Base-by-base conservation (phyloP, 139 green algal species). In the Chlorella sp. region DNA sequence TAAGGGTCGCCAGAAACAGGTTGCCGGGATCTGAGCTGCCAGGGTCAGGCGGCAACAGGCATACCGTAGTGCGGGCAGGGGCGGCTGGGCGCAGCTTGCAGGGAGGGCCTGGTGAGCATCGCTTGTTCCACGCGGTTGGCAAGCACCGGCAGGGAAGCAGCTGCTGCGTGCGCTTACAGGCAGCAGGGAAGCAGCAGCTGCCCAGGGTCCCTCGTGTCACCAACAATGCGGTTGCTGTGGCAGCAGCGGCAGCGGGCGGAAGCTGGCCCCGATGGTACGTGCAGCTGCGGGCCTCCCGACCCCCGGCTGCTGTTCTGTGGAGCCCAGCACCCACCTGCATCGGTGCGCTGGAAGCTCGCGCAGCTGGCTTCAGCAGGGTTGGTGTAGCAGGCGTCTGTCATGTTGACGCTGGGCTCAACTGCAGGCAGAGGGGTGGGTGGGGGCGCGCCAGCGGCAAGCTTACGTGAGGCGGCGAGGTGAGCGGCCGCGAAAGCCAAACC, bases 381-480 rank as follows among this genome's bases (percentile, higher is more conserved):
- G 40, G 77, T 44, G 77, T 83, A 83, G 77, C 77, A 83, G 40
- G 77, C 41, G 40, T 73, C 77, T 51, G 40, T 62, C 28, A 44
- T 83, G 77, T 83, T 83, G 41, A 34, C 17, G 41, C 56, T 58
- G 17, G 41, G 74, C 9, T 20, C 44, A 14, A 74, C 34, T 68
- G 40, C 58, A 74, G 26, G 0, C n/a, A 44, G 73, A 20, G 30
- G 38, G 11, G 46, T 8, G 46, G 51, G 51, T 20, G 16, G 51
- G 51, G 51, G 51, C 44, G 69, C 20, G 65, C 65, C 65, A 73
- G 65, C 65, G 64, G 64, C 65, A 44, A n/a, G 65, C 64, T 70
- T 41, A 70, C 4, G 64, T 70, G 9, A 40, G 64, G 32, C 14
- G 64, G 64, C 64, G 32, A 70, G 64, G 34, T 34, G 32, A 70